Evolutionary conservation across 257 asterid species (phyloP), one percentile per base, ranked within the genome.

Genomic region (Solanum medicagineum): DNA sequence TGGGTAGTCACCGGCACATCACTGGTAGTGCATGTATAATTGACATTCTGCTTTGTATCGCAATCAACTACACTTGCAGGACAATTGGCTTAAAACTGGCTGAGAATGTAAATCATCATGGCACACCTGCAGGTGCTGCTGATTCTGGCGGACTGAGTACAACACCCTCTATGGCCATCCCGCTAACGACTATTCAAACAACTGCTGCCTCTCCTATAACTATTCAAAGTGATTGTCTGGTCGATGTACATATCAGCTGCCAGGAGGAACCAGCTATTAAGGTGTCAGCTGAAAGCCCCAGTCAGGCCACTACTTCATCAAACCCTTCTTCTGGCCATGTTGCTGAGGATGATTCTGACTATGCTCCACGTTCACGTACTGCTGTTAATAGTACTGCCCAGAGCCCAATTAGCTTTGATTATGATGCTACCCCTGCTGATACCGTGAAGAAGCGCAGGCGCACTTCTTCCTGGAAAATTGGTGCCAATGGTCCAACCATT

Each of bases 401-500:
- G 88, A 85, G 87, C 53, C 89, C 88, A 84, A 68, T 70, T 83
- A 88, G 80, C 86, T 84, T 91, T 75, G 91, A 90, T 85, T 83
- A 81, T 51, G 84, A 83, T 88, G 89, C 90, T 83, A 92, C 97
- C 87, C 99, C 99, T 66, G 98, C 99, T 86, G 98, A 93, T 77
- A 93, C 98, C 17, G 99, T 95, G 49, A 95, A 95, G 90, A 94
- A 93, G 93, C 90, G 99, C 84, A 93, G 99, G 88, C 95, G 98
- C 42, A 90, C 92, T 82, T 92, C 95, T 87, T 89, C 94, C 22
- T 87, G 93, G 93, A 91, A 83, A 87, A 80, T 88, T 89, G 94
- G 93, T 88, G 88, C 91, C 69, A 88, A 88, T 53, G 94, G 92
- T 74, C 92, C 97, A 12, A 88, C 92, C 55, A 87, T 88, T 79